A percentile compares a stretch with the other conserved stretches of the same genome.
Evolutionary conservation across 225 moss, liverwort and hornwort genomes (phyloP).

Genomic region (Lunularia cruciata): DNA sequence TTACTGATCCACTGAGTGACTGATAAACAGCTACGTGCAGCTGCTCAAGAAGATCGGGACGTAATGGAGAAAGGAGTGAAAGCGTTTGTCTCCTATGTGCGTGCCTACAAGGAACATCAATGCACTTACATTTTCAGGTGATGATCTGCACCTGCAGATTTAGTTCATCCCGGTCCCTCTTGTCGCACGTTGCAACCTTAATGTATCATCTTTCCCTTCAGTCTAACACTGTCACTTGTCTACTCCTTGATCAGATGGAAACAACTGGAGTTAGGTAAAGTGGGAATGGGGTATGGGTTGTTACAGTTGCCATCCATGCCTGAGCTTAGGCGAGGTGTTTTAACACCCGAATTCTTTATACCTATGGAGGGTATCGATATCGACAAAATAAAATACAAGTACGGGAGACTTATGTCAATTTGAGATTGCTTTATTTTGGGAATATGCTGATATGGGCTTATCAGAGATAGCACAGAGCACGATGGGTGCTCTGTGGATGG

Average conservation of each 20-base stretch:
- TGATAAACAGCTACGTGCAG: constrained; percentile 71
- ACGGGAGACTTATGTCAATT: too few relatives aligned
- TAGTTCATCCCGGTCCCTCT: too few relatives aligned
- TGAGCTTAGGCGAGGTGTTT: constrained; percentile 83
- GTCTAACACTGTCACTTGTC: too few relatives aligned
- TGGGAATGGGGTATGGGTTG: constrained; percentile 94
- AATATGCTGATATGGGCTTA: too few relatives aligned
- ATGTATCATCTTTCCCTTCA: too few relatives aligned
- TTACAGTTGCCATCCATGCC: constrained; percentile 93
- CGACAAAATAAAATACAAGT: constrained; percentile 66
- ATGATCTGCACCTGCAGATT: background rate
- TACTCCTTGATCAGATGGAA: constrained; percentile 63
- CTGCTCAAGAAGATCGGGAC: constrained; percentile 80
- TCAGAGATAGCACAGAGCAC: too few relatives aligned
- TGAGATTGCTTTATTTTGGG: too few relatives aligned
- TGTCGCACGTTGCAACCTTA: too few relatives aligned
- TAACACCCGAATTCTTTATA: constrained; percentile 65
- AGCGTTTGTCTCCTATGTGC: constrained; percentile 95
- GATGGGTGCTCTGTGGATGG: too few relatives aligned
- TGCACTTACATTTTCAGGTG: constrained; percentile 94
- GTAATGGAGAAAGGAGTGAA: constrained; percentile 93
- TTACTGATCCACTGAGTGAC: background rate
- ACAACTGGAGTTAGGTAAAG: constrained; percentile 80
- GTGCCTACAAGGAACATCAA: constrained; percentile 98
- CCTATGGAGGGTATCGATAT: constrained; percentile 72